These are phyloP conservation scores for Marvania coccoides DNA, from an alignment of 139 green algal species.

Conservation along the genomic window DNA sequence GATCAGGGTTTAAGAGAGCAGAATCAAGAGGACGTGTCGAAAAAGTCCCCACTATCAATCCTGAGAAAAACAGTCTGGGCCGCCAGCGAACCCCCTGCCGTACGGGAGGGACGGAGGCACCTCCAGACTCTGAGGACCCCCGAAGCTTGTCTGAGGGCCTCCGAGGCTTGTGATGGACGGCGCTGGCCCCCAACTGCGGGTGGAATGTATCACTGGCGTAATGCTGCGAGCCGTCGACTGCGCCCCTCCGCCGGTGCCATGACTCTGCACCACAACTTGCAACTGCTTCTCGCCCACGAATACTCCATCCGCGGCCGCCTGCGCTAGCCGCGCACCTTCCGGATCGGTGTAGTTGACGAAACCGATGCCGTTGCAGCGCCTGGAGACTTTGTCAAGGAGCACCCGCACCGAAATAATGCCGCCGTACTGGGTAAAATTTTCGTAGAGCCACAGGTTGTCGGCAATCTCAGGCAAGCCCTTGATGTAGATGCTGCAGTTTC, in stretches of 20 bases:
- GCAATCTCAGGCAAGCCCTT: slow-evolving; percentile 45
- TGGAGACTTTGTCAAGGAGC: slow-evolving; percentile 22
- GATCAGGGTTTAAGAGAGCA: no score
- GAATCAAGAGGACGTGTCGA: no score
- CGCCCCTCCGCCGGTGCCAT: not conserved
- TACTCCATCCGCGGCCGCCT: slow-evolving; percentile 34
- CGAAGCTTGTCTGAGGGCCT: no score
- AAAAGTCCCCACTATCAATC: no score
- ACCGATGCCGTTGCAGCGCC: slow-evolving; percentile 41
- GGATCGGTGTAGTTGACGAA: slow-evolving; percentile 55
- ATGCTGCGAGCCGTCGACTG: no score
- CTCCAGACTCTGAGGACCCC: no score
- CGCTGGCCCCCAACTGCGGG: no score
- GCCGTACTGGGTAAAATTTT: slow-evolving; percentile 56
- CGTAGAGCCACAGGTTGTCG: slow-evolving; percentile 61
- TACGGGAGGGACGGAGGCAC: no score
- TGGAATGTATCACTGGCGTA: no score
- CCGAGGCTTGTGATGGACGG: no score
- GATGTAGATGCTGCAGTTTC: slow-evolving; percentile 38
- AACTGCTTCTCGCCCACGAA: slow-evolving; percentile 26
- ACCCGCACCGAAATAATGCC: slow-evolving; percentile 46
- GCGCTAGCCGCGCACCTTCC: slow-evolving; percentile 20
- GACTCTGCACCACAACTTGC: slow-evolving; percentile 38
- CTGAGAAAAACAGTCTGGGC: no score
- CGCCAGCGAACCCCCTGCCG: no score